A percentile compares a stretch with the other conserved stretches of the same genome.
These are phyloP conservation scores for Tetracentron sinense DNA, from an alignment of 164 flowering plant genomes.

Conservation along the genomic window DNA sequence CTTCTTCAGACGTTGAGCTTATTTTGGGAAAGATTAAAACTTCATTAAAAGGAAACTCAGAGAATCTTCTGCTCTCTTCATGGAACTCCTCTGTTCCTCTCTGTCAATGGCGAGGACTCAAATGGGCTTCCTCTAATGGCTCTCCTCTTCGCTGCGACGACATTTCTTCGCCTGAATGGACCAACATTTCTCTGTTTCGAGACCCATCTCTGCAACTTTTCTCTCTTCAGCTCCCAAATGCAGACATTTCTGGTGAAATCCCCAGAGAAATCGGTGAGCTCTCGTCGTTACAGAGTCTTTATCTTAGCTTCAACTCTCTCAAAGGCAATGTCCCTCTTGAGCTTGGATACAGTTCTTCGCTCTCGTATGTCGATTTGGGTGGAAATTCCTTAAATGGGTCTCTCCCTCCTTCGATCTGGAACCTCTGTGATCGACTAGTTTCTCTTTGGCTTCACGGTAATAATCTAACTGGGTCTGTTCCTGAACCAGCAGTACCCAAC, in stretches of 20 bases:
- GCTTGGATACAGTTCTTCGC: constrained; percentile 79
- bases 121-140: constrained; percentile 71
- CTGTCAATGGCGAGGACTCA: constrained; percentile 90
- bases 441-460: constrained; percentile 67
- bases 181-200: constrained; percentile 42
- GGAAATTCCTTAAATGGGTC: constrained; percentile 55
- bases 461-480: constrained; percentile 56
- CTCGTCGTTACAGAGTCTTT: constrained; percentile 60
- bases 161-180: constrained; percentile 53
- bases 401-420: constrained; percentile 87
- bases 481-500: constrained; percentile 76
- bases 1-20: constrained; percentile 63
- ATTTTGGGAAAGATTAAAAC: constrained; percentile 62
- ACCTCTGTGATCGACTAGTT: constrained; percentile 71
- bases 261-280: constrained; percentile 83
- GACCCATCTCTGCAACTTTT: constrained; percentile 68
- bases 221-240: constrained; percentile 84
- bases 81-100: constrained; percentile 83
- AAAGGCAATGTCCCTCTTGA: constrained; percentile 76
- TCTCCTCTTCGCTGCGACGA: constrained; percentile 50
- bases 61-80: constrained; percentile 61
- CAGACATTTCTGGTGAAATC: constrained; percentile 71
- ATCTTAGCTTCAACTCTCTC: constrained; percentile 65
- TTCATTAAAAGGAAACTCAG: constrained; percentile 57
- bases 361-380: constrained; percentile 69